phyloP scores from a whole-genome alignment of 75 land plant species.

The Larix kaempferi region DNA sequence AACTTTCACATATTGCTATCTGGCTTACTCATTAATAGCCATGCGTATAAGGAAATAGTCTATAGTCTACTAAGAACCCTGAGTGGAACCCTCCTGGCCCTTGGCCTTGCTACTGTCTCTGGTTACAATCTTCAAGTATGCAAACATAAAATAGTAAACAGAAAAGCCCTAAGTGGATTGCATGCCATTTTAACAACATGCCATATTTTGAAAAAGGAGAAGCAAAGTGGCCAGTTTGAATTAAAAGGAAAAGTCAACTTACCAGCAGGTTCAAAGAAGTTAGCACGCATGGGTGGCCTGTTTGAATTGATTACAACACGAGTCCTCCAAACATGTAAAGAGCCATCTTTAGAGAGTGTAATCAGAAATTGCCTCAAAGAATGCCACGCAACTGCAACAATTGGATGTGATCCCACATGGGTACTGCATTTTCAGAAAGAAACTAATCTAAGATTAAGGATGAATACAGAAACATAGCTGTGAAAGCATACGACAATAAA shows the following conservation, averaged over 20 bases:
- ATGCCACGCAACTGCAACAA: constrained; percentile 79
- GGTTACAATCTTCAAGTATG: too few relatives aligned
- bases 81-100: too few relatives aligned
- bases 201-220: not conserved
- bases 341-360: constrained; percentile 90
- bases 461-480: not conserved
- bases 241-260: constrained; percentile 8
- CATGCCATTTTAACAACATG: not conserved
- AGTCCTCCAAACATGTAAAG: constrained; percentile 91
- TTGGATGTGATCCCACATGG: constrained; percentile 84
- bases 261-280: constrained; percentile 97
- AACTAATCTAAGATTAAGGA: not conserved
- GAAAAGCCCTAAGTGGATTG: too few relatives aligned
- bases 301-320: constrained; percentile 71
- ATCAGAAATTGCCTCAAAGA: constrained; percentile 69
- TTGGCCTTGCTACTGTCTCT: too few relatives aligned
- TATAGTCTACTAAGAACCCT: too few relatives aligned
- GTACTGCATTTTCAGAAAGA: constrained; percentile 44
- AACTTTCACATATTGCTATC: too few relatives aligned
- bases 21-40: too few relatives aligned
- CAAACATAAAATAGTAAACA: too few relatives aligned
- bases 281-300: constrained; percentile 82
- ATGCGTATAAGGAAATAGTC: too few relatives aligned
- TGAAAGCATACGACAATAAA: too few relatives aligned
- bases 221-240: not conserved